Percentiles rank a stretch among this genome's conserved stretches.
Evolutionary conservation across 2,329 filamentous ascomycete genomes (phyloP).

Genomic region (Aspergillus sp.): DNA sequence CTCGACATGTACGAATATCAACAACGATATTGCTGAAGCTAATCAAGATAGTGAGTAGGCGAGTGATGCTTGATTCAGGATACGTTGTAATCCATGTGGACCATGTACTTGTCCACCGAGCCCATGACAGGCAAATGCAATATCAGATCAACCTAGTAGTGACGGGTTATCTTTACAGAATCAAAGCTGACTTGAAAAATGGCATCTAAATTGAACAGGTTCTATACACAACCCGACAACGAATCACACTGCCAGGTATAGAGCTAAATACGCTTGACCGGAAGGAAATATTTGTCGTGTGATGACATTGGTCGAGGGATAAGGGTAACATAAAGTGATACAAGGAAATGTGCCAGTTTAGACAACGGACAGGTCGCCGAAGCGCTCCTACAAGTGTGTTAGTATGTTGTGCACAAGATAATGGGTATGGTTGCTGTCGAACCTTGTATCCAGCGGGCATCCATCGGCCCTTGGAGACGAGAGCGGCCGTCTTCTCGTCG

Average conservation of each 20-base stretch:
- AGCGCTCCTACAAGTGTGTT: slow-evolving; percentile 77
- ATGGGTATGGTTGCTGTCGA: slow-evolving; percentile 23
- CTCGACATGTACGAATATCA: no score
- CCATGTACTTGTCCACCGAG: not conserved
- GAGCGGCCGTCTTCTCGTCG: slow-evolving; percentile 91
- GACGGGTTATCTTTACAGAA: slow-evolving; percentile 1
- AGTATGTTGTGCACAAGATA: slow-evolving; percentile 9
- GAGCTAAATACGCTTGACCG: slow-evolving; percentile 32
- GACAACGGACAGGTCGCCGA: slow-evolving; percentile 92
- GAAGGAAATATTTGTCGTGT: slow-evolving; percentile 35
- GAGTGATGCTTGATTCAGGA: not conserved
- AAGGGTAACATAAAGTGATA: slow-evolving; percentile 34
- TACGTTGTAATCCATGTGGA: not conserved
- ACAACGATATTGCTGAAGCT: not conserved
- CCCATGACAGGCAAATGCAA: not conserved
- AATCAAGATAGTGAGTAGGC: not conserved
- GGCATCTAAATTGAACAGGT: slow-evolving; percentile 42
- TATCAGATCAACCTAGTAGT: not conserved
- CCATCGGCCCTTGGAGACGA: slow-evolving; percentile 98
- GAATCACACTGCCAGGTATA: slow-evolving; percentile 36
- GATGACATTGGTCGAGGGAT: slow-evolving; percentile 36
- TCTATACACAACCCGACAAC: slow-evolving; percentile 47
- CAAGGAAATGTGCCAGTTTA: slow-evolving; percentile 59
- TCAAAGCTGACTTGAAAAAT: slow-evolving; percentile 9
- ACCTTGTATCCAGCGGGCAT: slow-evolving; percentile 98